Conservation (phyloP, 805 yeast genomes). For the Metschnikowia drakensbergensis region DNA sequence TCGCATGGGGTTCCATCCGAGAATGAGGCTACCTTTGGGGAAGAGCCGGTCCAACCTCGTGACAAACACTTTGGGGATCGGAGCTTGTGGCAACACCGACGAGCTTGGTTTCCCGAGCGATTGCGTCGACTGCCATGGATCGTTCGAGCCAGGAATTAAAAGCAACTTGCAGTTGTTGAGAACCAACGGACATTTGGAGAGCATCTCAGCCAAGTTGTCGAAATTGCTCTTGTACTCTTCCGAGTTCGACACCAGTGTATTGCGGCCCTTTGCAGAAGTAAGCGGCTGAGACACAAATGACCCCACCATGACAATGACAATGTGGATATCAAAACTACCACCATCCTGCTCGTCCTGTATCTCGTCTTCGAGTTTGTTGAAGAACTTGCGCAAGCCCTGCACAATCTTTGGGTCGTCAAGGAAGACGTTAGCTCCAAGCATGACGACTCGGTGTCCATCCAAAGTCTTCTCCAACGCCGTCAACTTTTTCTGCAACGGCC, state of each 20-base stretch:
- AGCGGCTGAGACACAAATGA: slow-evolving; percentile 71
- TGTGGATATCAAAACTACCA: slow-evolving; percentile 39
- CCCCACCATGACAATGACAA: slow-evolving; percentile 75
- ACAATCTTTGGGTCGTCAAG: slow-evolving; percentile 58
- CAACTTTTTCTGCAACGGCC: slow-evolving; percentile 51
- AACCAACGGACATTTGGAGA: slow-evolving; percentile 57
- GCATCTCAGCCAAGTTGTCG: slow-evolving; percentile 65
- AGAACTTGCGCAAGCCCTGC: slow-evolving; percentile 63
- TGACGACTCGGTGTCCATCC: slow-evolving; percentile 53
- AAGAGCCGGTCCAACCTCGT: slow-evolving; percentile 56
- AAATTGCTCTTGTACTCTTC: slow-evolving; percentile 63
- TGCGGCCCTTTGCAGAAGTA: slow-evolving; percentile 49
- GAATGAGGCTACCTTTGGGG: slow-evolving; percentile 25
- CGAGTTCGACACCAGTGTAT: slow-evolving; percentile 46
- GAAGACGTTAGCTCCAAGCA: slow-evolving; percentile 72
- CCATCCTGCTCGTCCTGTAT: slow-evolving; percentile 34
- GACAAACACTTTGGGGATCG: slow-evolving; percentile 70
- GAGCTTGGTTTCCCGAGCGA: slow-evolving; percentile 50
- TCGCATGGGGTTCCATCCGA: slow-evolving; percentile 72
- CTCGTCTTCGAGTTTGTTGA: slow-evolving; percentile 45
- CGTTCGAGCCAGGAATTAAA: slow-evolving; percentile 85
- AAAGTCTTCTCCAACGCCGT: slow-evolving; percentile 53
- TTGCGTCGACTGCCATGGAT: slow-evolving; percentile 83
- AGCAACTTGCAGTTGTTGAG: slow-evolving; percentile 54
- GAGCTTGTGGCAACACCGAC: slow-evolving; percentile 54